Evolutionary conservation across 768 basidiomycete species (phyloP), one percentile per base, ranked within the genome.

Genomic region (Panellus pusillus): DNA sequence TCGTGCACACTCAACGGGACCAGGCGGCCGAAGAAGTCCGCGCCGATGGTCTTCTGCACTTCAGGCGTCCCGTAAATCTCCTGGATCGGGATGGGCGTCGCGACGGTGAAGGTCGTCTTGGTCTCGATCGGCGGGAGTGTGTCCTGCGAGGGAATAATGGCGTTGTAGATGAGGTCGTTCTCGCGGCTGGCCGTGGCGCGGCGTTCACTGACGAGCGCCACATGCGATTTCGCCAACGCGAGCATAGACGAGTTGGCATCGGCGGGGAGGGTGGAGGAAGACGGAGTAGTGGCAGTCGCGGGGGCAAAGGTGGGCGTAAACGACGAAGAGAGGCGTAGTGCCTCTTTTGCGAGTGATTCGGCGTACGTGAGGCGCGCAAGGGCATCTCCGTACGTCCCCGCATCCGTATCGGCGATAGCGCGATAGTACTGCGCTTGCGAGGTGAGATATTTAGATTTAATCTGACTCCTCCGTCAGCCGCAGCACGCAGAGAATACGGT

Each of bases 141-240:
- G 35, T 95, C 91, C 2, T 84, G 78, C 9, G 88, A 73, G 6
- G 93, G 91, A 0, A 93, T 71, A 51, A 95, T 80, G 4, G 92
- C 92, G 65, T 98, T 93, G 74, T 99, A 99, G 60, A 99, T 96
- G 47, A 99, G 82, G 66, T 98, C 96, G 69, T 98, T 98, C 72
- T 97, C 94, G 48, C 89, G 85, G 49, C 81, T 79, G 0, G 90
- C 90, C 58, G 93, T 89, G 47, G 70, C 73, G 65, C 83, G 85
- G 54, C 81, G 83, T 60, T 96, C 93, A 0, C 81, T 74, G 62
- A 89, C 87, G 41, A 94, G 74, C 5, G 87, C 81, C 4, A 86
- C 74, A 58, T 95, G 93, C 0, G 86, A 79, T 67, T 96, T 97
- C 8, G 87, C 85, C 46, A 93, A 86, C 47, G 95, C 93, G 27